Conservation (phyloP, 495 filamentous ascomycete genomes). For the Pyrenula massariospora region DNA sequence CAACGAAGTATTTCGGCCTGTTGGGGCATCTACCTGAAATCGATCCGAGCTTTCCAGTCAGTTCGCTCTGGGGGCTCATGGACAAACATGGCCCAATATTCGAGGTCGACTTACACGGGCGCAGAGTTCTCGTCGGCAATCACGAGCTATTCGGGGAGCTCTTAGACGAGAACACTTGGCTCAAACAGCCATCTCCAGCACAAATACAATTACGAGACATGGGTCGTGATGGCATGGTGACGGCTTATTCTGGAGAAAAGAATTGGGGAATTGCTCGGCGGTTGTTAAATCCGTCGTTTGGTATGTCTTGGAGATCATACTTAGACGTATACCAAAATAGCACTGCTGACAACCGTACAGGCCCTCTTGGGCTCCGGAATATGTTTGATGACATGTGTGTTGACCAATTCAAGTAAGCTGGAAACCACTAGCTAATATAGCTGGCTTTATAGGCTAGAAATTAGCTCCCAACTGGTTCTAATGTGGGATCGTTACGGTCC, state of each 20-base stretch:
- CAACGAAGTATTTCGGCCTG: background rate
- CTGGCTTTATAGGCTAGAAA: background rate
- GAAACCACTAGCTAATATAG: background rate
- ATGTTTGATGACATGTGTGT: background rate
- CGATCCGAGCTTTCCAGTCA: background rate
- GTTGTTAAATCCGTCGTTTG: background rate
- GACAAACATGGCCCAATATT: background rate
- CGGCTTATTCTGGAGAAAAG: background rate
- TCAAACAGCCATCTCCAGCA: background rate
- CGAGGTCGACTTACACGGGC: background rate
- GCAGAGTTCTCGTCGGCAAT: background rate
- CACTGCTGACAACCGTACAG: background rate
- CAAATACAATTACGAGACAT: background rate
- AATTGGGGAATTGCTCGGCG: background rate
- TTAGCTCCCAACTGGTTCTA: conserved; percentile 35
- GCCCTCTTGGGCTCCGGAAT: background rate
- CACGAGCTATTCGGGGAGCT: background rate
- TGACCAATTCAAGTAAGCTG: background rate
- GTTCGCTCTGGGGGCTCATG: background rate
- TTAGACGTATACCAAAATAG: background rate
- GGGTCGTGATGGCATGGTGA: background rate
- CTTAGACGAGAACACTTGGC: background rate
- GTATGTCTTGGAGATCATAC: background rate
- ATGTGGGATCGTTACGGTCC: conserved; percentile 51
- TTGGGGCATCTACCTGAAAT: background rate